Evolutionary conservation across 208 protist genomes (phyloP).

Genomic region (Leishmania major): DNA sequence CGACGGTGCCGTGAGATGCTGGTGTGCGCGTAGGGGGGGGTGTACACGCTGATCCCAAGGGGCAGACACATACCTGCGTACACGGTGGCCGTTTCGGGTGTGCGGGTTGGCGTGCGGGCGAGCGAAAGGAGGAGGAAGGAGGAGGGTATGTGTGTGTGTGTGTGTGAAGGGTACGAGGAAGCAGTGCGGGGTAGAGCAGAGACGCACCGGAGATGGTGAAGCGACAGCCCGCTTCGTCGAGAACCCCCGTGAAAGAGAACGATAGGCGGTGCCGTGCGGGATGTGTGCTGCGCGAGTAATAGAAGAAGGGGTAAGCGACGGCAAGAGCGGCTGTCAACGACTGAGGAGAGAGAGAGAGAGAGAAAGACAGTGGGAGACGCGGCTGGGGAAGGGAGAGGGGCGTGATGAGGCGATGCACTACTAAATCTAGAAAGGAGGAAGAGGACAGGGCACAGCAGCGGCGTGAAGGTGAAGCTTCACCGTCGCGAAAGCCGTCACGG

Average conservation of each 20-base stretch:
- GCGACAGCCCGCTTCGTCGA: not conserved
- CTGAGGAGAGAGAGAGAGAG: no score
- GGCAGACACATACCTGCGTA: not conserved
- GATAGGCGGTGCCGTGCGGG: not conserved
- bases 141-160: no score
- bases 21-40: not conserved
- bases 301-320: not conserved
- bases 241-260: not conserved
- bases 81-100: not conserved
- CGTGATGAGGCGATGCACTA: not conserved
- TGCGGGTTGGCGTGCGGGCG: not conserved
- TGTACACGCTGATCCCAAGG: not conserved
- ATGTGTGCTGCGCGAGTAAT: not conserved
- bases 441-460: not conserved
- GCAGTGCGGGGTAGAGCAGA: slow-evolving; percentile 7
- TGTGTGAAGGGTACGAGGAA: not conserved
- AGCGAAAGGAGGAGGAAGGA: not conserved
- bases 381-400: no score
- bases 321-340: no score
- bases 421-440: not conserved
- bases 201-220: not conserved
- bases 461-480: not conserved
- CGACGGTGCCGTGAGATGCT: not conserved
- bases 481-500: not conserved
- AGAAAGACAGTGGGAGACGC: no score